Evolutionary conservation across 805 yeast species (phyloP).

Genomic region (Saccharomyces jurei): DNA sequence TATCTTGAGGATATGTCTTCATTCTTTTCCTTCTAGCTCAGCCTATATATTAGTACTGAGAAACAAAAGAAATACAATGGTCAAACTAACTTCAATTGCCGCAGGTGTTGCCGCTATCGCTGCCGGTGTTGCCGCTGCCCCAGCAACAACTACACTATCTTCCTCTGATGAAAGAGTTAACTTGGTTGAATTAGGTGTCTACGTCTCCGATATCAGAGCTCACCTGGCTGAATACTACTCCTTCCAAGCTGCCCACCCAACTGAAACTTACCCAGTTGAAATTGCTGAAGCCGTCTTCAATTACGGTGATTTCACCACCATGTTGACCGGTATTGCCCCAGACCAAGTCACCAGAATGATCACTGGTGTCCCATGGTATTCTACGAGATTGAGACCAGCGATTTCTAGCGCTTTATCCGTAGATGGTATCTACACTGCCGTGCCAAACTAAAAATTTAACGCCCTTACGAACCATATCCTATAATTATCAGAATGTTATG

Average conservation of each 20-base stretch:
- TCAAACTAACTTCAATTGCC: not conserved
- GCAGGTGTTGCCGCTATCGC: not conserved
- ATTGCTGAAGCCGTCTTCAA: not conserved
- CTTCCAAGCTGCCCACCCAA: not conserved
- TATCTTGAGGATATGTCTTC: not conserved
- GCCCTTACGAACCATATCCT: not conserved
- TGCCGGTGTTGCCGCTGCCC: not conserved
- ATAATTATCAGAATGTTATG: not conserved
- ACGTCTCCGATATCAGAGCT: not conserved
- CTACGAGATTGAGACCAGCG: not conserved
- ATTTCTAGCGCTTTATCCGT: not conserved
- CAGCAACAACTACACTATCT: not conserved
- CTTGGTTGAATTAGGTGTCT: not conserved
- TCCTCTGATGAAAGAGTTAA: not conserved
- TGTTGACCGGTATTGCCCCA: not conserved
- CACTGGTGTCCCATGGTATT: not conserved
- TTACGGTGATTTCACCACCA: not conserved
- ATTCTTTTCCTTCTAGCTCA: not conserved
- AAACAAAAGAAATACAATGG: not conserved
- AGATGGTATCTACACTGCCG: not conserved
- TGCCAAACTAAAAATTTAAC: not conserved
- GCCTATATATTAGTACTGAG: not conserved
- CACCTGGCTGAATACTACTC: not conserved
- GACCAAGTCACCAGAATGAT: not conserved
- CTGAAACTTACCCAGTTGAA: not conserved